phyloP scores from a whole-genome alignment of 495 filamentous ascomycete genomes.

The Hyaloscypha hepaticicola region DNA sequence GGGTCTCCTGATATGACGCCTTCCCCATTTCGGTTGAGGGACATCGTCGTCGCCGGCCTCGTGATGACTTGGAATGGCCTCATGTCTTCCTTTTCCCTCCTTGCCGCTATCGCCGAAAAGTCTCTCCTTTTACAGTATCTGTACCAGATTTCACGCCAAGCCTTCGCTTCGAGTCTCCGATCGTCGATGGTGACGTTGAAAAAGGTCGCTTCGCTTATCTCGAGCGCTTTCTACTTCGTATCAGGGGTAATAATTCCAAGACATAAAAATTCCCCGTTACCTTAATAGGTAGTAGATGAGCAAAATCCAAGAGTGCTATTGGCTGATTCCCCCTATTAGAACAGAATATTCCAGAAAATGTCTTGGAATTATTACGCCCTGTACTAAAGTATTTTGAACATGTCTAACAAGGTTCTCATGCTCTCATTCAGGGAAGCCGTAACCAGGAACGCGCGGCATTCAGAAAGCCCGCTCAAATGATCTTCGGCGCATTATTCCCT shows the following conservation, averaged over 20 bases:
- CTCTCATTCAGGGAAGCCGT: too few relatives aligned
- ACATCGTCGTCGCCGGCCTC: neutral
- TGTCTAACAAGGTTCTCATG: neutral
- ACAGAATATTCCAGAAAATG: too few relatives aligned
- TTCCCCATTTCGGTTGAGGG: neutral
- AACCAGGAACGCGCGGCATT: too few relatives aligned
- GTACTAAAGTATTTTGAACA: neutral
- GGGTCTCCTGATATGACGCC: neutral
- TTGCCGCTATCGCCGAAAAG: neutral
- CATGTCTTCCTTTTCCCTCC: neutral
- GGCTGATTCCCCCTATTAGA: too few relatives aligned
- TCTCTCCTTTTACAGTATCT: neutral
- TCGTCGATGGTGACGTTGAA: neutral
- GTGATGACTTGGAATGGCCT: constrained; percentile 1
- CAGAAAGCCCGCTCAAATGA: constrained; percentile 9
- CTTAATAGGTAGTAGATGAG: too few relatives aligned
- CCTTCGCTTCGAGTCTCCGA: neutral
- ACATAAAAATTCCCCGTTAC: too few relatives aligned
- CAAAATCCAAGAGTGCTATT: too few relatives aligned
- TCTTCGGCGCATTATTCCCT: constrained; percentile 1
- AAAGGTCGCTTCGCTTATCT: neutral
- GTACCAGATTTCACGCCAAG: neutral
- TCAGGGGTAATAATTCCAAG: too few relatives aligned
- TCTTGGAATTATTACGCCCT: too few relatives aligned
- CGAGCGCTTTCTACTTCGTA: too few relatives aligned